Conservation (phyloP, 2,329 filamentous ascomycete species). For the Boeremia exigua region DNA sequence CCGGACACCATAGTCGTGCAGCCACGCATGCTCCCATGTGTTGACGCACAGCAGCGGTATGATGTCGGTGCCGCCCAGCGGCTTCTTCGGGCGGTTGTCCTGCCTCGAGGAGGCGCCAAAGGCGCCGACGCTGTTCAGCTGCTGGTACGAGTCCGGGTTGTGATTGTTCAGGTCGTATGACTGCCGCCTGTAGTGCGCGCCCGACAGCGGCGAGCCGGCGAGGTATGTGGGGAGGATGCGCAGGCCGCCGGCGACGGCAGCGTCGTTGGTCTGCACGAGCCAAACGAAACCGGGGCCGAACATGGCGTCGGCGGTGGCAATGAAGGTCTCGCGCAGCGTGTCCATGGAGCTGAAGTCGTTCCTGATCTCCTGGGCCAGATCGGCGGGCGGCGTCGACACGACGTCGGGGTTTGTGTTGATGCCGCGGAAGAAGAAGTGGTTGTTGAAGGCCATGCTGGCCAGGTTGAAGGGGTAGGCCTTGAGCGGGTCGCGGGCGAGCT, state of each 20-base stretch:
- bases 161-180: constrained; percentile 72
- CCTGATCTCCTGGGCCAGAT: constrained; percentile 68
- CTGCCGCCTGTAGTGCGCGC: constrained; percentile 79
- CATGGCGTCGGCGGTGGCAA: constrained; percentile 84
- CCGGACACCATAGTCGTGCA: constrained; percentile 77
- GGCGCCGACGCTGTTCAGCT: constrained; percentile 48
- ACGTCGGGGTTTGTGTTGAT: constrained; percentile 47
- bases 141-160: constrained; percentile 38
- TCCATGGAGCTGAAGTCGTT: constrained; percentile 81
- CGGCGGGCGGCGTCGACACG: constrained; percentile 38
- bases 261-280: constrained; percentile 69
- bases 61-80: constrained; percentile 72
- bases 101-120: constrained; percentile 45
- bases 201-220: constrained; percentile 85
- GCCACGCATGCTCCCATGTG: constrained; percentile 94
- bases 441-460: constrained; percentile 96
- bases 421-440: constrained; percentile 77
- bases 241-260: constrained; percentile 55
- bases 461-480: constrained; percentile 89
- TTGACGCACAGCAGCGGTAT: constrained; percentile 87
- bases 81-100: constrained; percentile 47
- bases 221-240: constrained; percentile 88
- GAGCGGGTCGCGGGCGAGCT: constrained; percentile 78
- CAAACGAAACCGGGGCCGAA: constrained; percentile 98
- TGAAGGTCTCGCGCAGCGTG: constrained; percentile 78